phyloP scores from a whole-genome alignment of 2,329 filamentous ascomycete genomes.

The Beauveria medogensis region DNA sequence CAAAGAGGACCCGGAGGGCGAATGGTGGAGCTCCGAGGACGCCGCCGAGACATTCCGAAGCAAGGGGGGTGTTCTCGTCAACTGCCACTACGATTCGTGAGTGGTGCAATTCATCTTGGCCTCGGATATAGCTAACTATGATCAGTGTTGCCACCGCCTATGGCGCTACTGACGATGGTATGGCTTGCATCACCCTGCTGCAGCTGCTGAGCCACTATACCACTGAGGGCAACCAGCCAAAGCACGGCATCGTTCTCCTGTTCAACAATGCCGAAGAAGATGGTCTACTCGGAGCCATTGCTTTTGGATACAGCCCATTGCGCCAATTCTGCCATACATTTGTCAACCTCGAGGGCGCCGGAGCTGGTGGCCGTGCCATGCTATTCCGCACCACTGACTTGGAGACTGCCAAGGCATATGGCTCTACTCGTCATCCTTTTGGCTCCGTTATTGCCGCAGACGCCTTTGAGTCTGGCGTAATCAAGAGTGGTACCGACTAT shows the following conservation, averaged over 20 bases:
- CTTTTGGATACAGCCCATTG: slow-evolving; percentile 76
- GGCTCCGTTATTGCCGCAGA: slow-evolving; percentile 76
- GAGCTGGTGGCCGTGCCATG: slow-evolving; percentile 79
- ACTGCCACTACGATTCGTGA: slow-evolving; percentile 81
- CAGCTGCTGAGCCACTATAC: slow-evolving; percentile 86
- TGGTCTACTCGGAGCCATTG: slow-evolving; percentile 76
- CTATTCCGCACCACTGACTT: slow-evolving; percentile 84
- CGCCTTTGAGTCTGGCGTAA: slow-evolving; percentile 70
- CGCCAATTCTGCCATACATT: slow-evolving; percentile 78
- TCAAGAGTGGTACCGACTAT: slow-evolving; percentile 86
- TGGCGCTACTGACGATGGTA: slow-evolving; percentile 89
- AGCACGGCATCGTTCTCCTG: slow-evolving; percentile 71
- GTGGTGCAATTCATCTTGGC: slow-evolving; percentile 15
- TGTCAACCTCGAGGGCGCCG: slow-evolving; percentile 89
- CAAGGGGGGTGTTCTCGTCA: slow-evolving; percentile 77
- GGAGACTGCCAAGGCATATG: slow-evolving; percentile 75
- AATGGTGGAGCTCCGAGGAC: slow-evolving; percentile 58
- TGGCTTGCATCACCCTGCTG: slow-evolving; percentile 78
- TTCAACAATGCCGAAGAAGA: slow-evolving; percentile 97
- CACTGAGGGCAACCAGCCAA: slow-evolving; percentile 59
- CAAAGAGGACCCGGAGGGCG: slow-evolving; percentile 59
- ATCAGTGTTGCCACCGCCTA: slow-evolving; percentile 78
- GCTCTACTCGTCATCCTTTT: slow-evolving; percentile 64
- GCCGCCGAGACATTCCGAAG: slow-evolving; percentile 40
- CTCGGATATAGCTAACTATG: slow-evolving; percentile 10